A percentile compares a stretch with the other conserved stretches of the same genome.
phyloP scores from a whole-genome alignment of 2,329 filamentous ascomycete species.

The Exophiala alcalophila region DNA sequence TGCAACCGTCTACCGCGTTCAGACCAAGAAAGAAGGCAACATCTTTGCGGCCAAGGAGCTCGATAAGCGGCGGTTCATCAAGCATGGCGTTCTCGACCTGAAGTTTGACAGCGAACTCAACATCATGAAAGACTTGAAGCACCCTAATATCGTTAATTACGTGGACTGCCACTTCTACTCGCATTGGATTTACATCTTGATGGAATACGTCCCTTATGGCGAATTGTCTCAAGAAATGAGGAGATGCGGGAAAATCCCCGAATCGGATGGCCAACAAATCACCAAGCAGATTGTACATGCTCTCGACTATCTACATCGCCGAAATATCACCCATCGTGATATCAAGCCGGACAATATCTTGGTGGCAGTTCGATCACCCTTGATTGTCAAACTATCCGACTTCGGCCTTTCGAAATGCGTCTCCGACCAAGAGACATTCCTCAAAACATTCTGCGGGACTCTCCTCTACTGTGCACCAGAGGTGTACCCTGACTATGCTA shows the following conservation, averaged over 20 bases:
- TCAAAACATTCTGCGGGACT: conserved; percentile 95
- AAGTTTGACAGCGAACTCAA: conserved; percentile 96
- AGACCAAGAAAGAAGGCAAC: conserved; percentile 76
- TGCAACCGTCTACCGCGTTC: conserved; percentile 87
- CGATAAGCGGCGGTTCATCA: conserved; percentile 88
- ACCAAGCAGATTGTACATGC: conserved; percentile 69
- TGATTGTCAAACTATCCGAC: conserved; percentile 87
- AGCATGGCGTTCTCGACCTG: conserved; percentile 82
- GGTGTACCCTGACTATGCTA: conserved; percentile 80
- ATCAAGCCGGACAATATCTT: conserved; percentile 98
- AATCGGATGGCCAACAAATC: conserved; percentile 67
- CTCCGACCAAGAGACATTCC: conserved; percentile 82
- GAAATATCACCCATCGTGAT: conserved; percentile 94
- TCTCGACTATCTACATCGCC: conserved; percentile 78
- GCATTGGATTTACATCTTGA: conserved; percentile 86
- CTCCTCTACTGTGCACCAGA: conserved; percentile 94
- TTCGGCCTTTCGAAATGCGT: conserved; percentile 96
- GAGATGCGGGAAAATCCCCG: conserved; percentile 60
- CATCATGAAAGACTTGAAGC: conserved; percentile 82
- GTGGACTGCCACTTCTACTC: conserved; percentile 83
- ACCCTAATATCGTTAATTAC: conserved; percentile 88
- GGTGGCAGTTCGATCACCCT: conserved; percentile 67
- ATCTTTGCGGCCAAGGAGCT: conserved; percentile 92
- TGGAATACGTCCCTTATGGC: conserved; percentile 84
- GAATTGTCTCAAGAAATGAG: conserved; percentile 75